Evolutionary conservation across 768 basidiomycete species (phyloP), one percentile per base, ranked within the genome.

Genomic region (Porpolomopsis calyptriformis): DNA sequence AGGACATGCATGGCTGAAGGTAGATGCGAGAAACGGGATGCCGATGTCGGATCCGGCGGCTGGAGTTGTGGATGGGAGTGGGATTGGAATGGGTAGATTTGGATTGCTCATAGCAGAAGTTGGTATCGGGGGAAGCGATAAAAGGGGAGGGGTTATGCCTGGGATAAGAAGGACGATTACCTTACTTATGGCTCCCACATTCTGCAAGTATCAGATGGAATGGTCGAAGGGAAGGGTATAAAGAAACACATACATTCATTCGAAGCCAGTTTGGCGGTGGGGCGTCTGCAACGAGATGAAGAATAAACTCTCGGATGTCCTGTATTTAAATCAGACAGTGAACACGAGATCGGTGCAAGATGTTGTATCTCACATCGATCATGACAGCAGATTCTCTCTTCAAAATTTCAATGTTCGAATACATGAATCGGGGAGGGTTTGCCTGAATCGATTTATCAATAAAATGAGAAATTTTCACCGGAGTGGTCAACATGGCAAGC

Each of bases 1-100:
- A 0, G 93, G 94, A 52, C 86, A 89, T 11, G 89, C 91, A 65
- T 96, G 89, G 47, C 85, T 87, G 67, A 97, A 99, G 4, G 75
- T 87, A 26, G 68, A 82, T 33, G 76, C 76, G 49, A 80, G 82
- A 65, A 76, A 97, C 2, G 78, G 80, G 19, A 81, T 65, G 20
- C 29, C 14, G 14, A 14, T 7, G 60, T 67, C 1, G 69, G 62
- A 16, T 52, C 53, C 37, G 63, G 61, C 18, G 54, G 55, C 20
- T n/a, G n/a, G n/a, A n/a, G n/a, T n/a, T 56, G 31, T n/a, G 54
- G 43, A 18, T 58, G 49, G 53, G 3, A 66, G 47, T 27, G 68
- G 60, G 60, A 69, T 64, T 46, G 74, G 51, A 49, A 70, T 45
- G 49, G 77, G 72, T 14, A 73, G 41, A 47, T 72, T 71, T 19